Evolutionary conservation across 148 eudicot genomes (phyloP), one percentile per base, ranked within the genome.

Genomic region (Chenopodium album): DNA sequence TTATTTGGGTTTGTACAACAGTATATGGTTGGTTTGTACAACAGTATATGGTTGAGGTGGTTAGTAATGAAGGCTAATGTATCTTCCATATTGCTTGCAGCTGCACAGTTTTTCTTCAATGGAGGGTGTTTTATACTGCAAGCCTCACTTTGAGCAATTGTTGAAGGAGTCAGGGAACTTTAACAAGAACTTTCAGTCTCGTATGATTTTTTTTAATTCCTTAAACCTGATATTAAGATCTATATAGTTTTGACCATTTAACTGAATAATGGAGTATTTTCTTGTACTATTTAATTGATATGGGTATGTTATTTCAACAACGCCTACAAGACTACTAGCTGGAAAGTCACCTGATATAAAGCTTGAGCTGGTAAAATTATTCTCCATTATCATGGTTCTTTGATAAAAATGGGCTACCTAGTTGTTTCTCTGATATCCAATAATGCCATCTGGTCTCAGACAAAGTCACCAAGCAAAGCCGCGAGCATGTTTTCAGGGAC

Each of bases 81-180:
- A 67, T 64, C 17, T 66, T 64, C 70, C 75, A n/a, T 78, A 66
- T 2, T 85, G 29, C 80, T 81, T 86, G 75, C 90, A 95, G 97
- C 88, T 93, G 78, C 88, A 91, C 88, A 93, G 84, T 83, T 95
- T 87, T 82, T 93, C 98, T 46, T 95, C 98, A 34, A 92, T 93
- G 97, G 98, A 95, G 73, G 96, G 98, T 31, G 94, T 91, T 65
- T 78, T 93, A 64, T 93, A 91, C 88, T 95, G 98, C 89, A 95
- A 93, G 89, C 98, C 98, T 85, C 98, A 95, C 84, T 93, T 90
- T 85, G 98, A 93, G 89, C 98, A 95, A 88, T 89, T 95, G 81
- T 95, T 95, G 87, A 95, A 95, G 88, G 98, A 95, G 89, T 34
- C 92, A 0, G 98, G 98, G 71, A 93, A 83, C 81, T 95, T 88